Evolutionary conservation across 805 yeast species (phyloP), one percentile per base, ranked within the genome.

Genomic region (Metschnikowia drakensbergensis): DNA sequence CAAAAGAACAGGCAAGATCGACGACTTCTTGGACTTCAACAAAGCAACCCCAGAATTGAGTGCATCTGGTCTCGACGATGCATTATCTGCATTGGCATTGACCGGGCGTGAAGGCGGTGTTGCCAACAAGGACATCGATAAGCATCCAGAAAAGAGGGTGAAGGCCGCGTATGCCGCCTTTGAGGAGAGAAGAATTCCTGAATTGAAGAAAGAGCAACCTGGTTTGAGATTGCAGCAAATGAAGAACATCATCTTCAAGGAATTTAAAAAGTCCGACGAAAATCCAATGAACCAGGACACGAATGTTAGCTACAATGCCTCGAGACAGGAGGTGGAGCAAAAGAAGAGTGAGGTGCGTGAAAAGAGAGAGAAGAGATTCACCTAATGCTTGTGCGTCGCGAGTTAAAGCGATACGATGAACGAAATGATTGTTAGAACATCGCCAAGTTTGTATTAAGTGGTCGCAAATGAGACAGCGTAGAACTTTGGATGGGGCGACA

Each of bases 91-190:
- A 3, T 74, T 88, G 60, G 76, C 87, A 4, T 73, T 88, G 65
- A 77, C 90, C 9, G 69, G 73, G 25, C 78, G 72, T 40, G 79
- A 74, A 46, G 80, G 75, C 28, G 85, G 81, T 45, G 83, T 84
- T 30, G 66, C 71, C 37, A 69, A 68, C 52, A 82, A 82, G 60
- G 88, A 82, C 45, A 73, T 88, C 45, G 96, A 88, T 51, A 82
- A 89, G 65, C 96, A 88, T 58, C 96, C 96, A 7, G 96, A 88
- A 71, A 80, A 95, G 68, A 79, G 96, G 62, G 86, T 84, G 67
- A 88, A 87, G 71, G 88, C 92, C 26, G 96, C 96, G 0, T 73
- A 74, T 48, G 75, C 80, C 9, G 88, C 87, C 0, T 88, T 69
- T 60, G 88, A 87, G 58, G 92, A 83, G 53, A 70, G 74, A 48